phyloP scores from a whole-genome alignment of 164 flowering plant genomes.

The Cinnamomum micranthum region DNA sequence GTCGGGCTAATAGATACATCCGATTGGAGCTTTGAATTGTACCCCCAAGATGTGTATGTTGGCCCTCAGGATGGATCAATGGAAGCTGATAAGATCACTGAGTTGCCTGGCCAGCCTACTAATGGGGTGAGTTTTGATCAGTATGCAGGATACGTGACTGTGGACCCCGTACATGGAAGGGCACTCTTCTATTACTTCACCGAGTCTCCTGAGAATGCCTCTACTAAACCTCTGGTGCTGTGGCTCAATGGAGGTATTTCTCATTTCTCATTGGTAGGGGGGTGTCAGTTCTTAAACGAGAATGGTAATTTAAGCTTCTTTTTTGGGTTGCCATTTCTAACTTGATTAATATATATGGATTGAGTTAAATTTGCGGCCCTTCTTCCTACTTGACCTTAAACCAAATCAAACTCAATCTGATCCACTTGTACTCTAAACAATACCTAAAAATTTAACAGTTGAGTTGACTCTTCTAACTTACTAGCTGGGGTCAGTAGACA shows the following conservation, averaged over 20 bases:
- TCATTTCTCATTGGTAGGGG: not conserved
- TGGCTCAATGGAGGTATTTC: slow-evolving; percentile 88
- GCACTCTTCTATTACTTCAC: slow-evolving; percentile 25
- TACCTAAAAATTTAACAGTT: too few relatives aligned
- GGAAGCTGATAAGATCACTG: slow-evolving; percentile 31
- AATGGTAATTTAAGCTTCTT: not conserved
- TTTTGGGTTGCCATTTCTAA: not conserved
- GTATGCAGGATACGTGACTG: slow-evolving; percentile 45
- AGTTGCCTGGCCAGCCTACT: slow-evolving; percentile 44
- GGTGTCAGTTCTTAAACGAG: not conserved
- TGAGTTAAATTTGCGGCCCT: too few relatives aligned
- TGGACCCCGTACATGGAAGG: slow-evolving; percentile 33
- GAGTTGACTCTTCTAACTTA: too few relatives aligned
- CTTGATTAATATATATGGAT: not conserved
- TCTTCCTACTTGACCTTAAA: not conserved
- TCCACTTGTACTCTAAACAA: too few relatives aligned
- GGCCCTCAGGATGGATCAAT: slow-evolving; percentile 24
- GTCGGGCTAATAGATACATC: not conserved
- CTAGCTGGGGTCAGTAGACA: too few relatives aligned
- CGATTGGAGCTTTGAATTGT: not conserved
- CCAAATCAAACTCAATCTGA: not conserved
- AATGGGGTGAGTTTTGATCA: slow-evolving; percentile 37
- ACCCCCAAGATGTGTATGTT: not conserved
- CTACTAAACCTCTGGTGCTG: slow-evolving; percentile 67
- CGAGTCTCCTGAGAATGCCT: slow-evolving; percentile 18